A percentile compares a stretch with the other conserved stretches of the same genome.
phyloP scores from a whole-genome alignment of 495 filamentous ascomycete species.

The Aspergillus haitiensis region DNA sequence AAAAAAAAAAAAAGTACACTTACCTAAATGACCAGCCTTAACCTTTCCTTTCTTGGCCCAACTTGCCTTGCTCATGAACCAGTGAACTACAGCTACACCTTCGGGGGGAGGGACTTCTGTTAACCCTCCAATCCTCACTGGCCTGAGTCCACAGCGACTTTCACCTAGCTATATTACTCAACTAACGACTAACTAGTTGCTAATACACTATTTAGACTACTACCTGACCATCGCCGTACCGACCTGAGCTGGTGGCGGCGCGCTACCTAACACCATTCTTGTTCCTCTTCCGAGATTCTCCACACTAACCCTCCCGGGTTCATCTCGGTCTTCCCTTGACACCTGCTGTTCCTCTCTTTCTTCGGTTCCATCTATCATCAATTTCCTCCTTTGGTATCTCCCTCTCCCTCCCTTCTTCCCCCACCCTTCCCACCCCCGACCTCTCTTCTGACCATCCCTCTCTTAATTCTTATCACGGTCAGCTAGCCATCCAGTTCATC shows the following conservation, averaged over 20 bases:
- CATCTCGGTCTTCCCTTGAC: slow-evolving; percentile 33
- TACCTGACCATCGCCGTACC: slow-evolving; percentile 7
- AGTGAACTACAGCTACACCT: slow-evolving; percentile 14
- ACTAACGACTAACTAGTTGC: slow-evolving; percentile 8
- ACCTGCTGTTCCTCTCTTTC: slow-evolving; percentile 30
- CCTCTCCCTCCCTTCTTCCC: slow-evolving; percentile 20
- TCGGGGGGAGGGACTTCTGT: background rate
- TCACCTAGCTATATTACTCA: slow-evolving; percentile 13
- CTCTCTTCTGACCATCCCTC: background rate
- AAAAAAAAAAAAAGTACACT: background rate
- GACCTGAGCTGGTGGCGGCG: slow-evolving; percentile 6
- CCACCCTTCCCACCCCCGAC: slow-evolving; percentile 15
- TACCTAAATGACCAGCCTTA: slow-evolving; percentile 6
- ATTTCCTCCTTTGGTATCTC: slow-evolving; percentile 25
- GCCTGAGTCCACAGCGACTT: slow-evolving; percentile 3
- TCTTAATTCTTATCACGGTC: slow-evolving; percentile 1
- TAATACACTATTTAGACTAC: slow-evolving; percentile 8
- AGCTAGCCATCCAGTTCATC: slow-evolving; percentile 9
- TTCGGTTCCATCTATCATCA: slow-evolving; percentile 27
- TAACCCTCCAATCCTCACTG: slow-evolving; percentile 19
- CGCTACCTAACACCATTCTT: slow-evolving; percentile 14
- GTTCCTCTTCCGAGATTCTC: slow-evolving; percentile 26
- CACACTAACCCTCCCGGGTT: slow-evolving; percentile 32
- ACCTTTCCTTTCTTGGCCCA: slow-evolving; percentile 17
- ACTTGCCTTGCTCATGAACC: slow-evolving; percentile 15